Evolutionary conservation across 1,139 yeast genomes (phyloP).

Genomic region (Candida smagusa): DNA sequence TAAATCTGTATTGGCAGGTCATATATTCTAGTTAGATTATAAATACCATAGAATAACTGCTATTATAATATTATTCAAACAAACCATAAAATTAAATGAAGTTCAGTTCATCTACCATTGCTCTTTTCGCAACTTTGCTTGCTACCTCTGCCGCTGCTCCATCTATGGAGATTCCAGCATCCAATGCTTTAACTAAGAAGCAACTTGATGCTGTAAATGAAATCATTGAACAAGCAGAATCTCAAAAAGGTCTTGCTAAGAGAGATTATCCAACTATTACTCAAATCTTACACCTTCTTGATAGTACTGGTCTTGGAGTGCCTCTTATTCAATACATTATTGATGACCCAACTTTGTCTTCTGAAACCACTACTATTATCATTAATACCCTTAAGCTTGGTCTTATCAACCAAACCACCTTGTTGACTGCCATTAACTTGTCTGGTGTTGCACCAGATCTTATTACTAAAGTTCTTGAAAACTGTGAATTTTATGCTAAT

Average conservation of each 20-base stretch:
- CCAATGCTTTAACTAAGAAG: conserved; percentile 33
- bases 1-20: too few species aligned
- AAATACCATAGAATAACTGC: too few species aligned
- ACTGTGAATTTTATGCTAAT: conserved; percentile 41
- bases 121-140: conserved; percentile 32
- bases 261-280: conserved; percentile 45
- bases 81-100: too few species aligned
- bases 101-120: conserved; percentile 26
- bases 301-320: conserved; percentile 39
- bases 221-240: conserved; percentile 30
- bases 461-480: conserved; percentile 34
- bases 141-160: conserved; percentile 37
- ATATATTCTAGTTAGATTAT: too few species aligned
- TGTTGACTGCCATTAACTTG: conserved; percentile 41
- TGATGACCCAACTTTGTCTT: conserved; percentile 29
- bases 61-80: too few species aligned
- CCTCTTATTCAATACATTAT: conserved; percentile 31
- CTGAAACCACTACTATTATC: conserved; percentile 28
- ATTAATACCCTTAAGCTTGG: conserved; percentile 32
- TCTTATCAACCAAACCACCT: conserved; percentile 32
- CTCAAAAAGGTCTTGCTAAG: conserved; percentile 29
- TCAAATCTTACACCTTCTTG: conserved; percentile 38
- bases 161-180: conserved; percentile 6
- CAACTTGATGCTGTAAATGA: conserved; percentile 26
- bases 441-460: conserved; percentile 44